Conservation (phyloP, 208 protist genomes). For the Crithidia brevicula region DNA sequence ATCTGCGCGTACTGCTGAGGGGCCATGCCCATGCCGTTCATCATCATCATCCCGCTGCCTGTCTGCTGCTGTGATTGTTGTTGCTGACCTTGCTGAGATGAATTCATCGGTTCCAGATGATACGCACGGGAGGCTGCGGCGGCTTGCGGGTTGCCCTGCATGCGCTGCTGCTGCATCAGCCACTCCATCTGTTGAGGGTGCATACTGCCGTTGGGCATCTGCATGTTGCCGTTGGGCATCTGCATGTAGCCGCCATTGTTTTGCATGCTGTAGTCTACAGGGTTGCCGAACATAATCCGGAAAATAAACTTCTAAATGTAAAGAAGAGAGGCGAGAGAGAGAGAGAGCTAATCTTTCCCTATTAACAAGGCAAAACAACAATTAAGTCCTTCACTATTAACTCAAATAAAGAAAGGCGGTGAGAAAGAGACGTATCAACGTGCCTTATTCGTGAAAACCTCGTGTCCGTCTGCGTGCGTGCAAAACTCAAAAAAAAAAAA, state of each 20-base stretch:
- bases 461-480: neutral
- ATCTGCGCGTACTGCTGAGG: conserved; percentile 17
- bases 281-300: conserved; percentile 5
- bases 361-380: neutral
- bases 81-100: conserved; percentile 7
- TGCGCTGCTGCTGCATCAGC: conserved; percentile 29
- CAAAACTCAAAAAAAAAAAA: conserved; percentile 28
- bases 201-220: conserved; percentile 14
- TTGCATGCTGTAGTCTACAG: neutral
- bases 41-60: conserved; percentile 30
- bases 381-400: too few relatives aligned
- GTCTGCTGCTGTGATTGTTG: neutral
- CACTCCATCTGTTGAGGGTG: conserved; percentile 31
- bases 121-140: conserved; percentile 27
- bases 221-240: conserved; percentile 14
- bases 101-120: conserved; percentile 39
- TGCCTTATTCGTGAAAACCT: too few relatives aligned
- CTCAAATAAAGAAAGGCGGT: too few relatives aligned
- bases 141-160: conserved; percentile 25
- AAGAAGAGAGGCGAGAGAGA: conserved; percentile 6
- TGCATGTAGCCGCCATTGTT: conserved; percentile 21
- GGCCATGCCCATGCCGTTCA: conserved; percentile 15
- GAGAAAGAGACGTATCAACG: too few relatives aligned
- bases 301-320: conserved; percentile 1
- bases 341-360: neutral